A percentile compares a stretch with the other conserved stretches of the same genome.
Evolutionary conservation across 495 filamentous ascomycete species (phyloP).

Genomic region (Beverwykella pulmonaria): DNA sequence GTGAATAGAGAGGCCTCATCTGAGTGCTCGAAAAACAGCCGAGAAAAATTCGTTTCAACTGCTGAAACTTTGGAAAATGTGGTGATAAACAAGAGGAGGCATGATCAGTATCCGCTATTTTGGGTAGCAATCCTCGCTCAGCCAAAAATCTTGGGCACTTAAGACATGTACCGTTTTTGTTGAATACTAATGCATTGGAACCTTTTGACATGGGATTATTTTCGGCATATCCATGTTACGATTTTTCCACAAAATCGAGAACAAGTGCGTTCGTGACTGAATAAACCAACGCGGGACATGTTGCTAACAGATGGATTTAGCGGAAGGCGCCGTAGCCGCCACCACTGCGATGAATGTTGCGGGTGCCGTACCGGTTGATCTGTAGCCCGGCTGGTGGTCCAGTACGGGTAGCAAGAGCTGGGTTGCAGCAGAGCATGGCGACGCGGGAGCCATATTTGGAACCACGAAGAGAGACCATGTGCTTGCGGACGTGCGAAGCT

Average conservation of each 20-base stretch:
- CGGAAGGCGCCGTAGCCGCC: conserved; percentile 29
- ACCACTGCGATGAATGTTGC: conserved; percentile 39
- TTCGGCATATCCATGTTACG: conserved; percentile 21
- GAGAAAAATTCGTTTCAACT: conserved; percentile 15
- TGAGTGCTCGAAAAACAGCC: conserved; percentile 23
- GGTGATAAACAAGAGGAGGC: conserved; percentile 30
- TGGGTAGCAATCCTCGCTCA: conserved; percentile 20
- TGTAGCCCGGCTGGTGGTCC: conserved; percentile 74
- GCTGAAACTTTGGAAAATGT: conserved; percentile 20
- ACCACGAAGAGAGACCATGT: conserved; percentile 98
- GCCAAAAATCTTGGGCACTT: conserved; percentile 2
- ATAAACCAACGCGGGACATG: conserved; percentile 1
- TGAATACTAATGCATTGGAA: conserved; percentile 17
- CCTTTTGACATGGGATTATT: not conserved
- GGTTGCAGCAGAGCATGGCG: conserved; percentile 98
- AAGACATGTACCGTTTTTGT: conserved; percentile 4
- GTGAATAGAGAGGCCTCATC: conserved; percentile 17
- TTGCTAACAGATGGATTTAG: conserved; percentile 4
- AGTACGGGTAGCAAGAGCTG: conserved; percentile 78
- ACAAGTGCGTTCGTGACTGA: conserved; percentile 12
- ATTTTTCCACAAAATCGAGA: conserved; percentile 17
- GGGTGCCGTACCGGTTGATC: conserved; percentile 61
- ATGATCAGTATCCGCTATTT: conserved; percentile 12
- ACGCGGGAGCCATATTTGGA: conserved; percentile 98
- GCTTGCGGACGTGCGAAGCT: conserved; percentile 89